These are phyloP conservation scores for Drechslera avenae DNA, from an alignment of 2,329 filamentous ascomycete species.

Conservation along the genomic window DNA sequence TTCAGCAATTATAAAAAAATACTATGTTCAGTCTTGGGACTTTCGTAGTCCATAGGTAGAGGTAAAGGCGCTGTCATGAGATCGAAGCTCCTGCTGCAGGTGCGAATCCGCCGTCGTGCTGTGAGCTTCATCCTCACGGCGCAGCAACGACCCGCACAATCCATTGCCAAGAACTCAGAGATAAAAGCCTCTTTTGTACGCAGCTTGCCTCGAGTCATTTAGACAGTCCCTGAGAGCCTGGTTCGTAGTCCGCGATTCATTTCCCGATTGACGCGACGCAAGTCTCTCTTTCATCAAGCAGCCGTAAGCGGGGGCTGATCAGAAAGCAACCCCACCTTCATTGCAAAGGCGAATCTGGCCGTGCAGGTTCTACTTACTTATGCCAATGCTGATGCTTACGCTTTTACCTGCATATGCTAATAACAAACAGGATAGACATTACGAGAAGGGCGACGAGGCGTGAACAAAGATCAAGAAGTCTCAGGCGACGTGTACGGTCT, in stretches of 20 bases:
- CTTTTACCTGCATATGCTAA: background rate
- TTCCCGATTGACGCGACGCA: background rate
- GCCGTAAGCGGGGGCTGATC: background rate
- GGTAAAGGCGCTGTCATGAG: background rate
- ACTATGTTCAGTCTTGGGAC: background rate
- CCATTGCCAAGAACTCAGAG: background rate
- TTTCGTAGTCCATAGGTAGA: background rate
- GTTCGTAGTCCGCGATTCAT: slow-evolving; percentile 1
- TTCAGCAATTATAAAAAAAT: background rate
- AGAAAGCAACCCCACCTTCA: background rate
- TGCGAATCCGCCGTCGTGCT: background rate
- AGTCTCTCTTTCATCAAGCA: background rate
- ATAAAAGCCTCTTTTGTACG: slow-evolving; percentile 2
- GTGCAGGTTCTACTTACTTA: background rate
- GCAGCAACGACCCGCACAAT: background rate
- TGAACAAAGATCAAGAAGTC: slow-evolving; percentile 1
- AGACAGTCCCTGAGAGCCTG: background rate
- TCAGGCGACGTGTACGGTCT: background rate
- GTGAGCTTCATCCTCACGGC: background rate
- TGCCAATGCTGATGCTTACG: too few species aligned
- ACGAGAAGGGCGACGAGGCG: background rate
- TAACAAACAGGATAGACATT: slow-evolving; percentile 2
- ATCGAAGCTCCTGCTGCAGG: background rate
- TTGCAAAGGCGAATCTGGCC: slow-evolving; percentile 1
- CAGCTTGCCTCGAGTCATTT: background rate